Evolutionary conservation across 257 asterid genomes (phyloP).

Genomic region (Forsythia viridissima): DNA sequence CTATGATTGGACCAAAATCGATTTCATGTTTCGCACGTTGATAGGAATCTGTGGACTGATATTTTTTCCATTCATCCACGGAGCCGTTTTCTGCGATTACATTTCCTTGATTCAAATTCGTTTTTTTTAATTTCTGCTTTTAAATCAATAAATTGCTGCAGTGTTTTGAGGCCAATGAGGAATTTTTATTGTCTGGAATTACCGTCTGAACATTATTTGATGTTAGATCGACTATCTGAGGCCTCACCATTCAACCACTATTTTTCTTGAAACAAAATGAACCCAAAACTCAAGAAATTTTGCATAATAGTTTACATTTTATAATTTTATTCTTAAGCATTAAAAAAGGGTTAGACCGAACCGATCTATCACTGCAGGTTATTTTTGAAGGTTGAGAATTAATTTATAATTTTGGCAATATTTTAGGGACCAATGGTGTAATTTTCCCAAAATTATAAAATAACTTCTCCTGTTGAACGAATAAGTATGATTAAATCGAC

Average conservation of each 20-base stretch:
- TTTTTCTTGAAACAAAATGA: neutral
- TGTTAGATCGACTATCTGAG: conserved; percentile 63
- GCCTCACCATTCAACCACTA: conserved; percentile 14
- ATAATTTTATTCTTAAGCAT: no score
- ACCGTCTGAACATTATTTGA: conserved; percentile 71
- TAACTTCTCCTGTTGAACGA: no score
- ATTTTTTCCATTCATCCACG: conserved; percentile 28
- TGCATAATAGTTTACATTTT: no score
- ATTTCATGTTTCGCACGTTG: conserved; percentile 52
- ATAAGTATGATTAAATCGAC: no score
- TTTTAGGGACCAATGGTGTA: no score
- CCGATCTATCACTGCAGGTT: no score
- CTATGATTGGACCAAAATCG: conserved; percentile 53
- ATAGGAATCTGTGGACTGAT: conserved; percentile 70
- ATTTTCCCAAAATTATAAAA: no score
- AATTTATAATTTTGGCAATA: no score
- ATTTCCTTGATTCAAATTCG: neutral
- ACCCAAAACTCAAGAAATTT: no score
- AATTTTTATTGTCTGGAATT: conserved; percentile 53
- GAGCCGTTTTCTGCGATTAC: conserved; percentile 84
- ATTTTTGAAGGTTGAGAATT: no score
- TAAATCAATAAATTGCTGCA: no score
- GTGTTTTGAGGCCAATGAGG: conserved; percentile 42
- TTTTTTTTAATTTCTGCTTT: neutral
- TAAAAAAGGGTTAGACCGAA: no score